Base-by-base conservation (phyloP, 495 filamentous ascomycete species). In the Aspergillus nidulans region DNA sequence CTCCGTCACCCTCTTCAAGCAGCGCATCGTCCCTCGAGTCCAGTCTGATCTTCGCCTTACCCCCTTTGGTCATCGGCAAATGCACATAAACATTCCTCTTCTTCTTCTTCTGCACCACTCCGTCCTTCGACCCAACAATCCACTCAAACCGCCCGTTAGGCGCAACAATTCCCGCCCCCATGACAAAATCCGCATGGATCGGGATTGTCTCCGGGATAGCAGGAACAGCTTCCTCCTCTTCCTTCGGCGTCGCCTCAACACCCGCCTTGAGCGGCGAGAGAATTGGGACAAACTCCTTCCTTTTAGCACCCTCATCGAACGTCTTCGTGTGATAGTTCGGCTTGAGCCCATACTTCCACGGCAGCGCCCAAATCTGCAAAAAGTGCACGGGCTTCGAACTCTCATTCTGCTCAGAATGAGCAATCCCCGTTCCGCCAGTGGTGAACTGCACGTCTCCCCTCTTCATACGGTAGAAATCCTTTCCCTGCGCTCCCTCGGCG, bases 391-490 rank as follows among this genome's bases (percentile, higher is more conserved):
- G 74, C 23, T 87, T 80, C 8, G 4, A 6, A 39, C 72, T 69
- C 61, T 91, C 85, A 68, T 90, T 91, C 63, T 83, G 80, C 71
- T 94, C 89, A 13, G 78, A 82, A 63, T 94, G 88, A 21, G 86
- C 80, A 61, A 94, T 90, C 36, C 88, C 85, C 28, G 78, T 88
- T 41, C 88, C 89, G 25, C 86, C 88, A 13, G 84, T 89, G 3
- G 88, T 92, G 66, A 92, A 92, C 66, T 92, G 89, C 24, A 92
- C 86, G 65, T 91, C 88, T 18, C 88, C 88, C 23, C 88, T 76
- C 56, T 80, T 79, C 78, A 92, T 87, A 15, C 83, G 79, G 64
- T 81, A 90, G 57, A 89, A 89, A 44, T 80, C 69, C 44, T 77
- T 75, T 20, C 75, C 73, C 44, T 74, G 63, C 6, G 58, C 70